These are phyloP conservation scores for Pythium myriotylum DNA, from an alignment of 352 stramenopile genomes.

Conservation along the genomic window DNA sequence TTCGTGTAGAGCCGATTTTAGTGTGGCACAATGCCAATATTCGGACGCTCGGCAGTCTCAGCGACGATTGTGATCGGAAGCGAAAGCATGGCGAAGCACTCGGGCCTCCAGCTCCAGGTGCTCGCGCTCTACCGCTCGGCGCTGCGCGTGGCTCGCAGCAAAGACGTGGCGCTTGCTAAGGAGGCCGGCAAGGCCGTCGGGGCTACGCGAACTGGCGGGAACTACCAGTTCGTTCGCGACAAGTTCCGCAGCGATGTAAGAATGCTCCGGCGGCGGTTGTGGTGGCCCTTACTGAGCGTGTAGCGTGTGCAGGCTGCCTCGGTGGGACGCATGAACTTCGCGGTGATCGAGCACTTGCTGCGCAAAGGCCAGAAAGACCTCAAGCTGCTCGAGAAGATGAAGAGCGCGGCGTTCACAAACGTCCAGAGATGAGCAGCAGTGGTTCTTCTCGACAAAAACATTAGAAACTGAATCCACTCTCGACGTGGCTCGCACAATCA, in stretches of 20 bases:
- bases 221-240: conserved; percentile 65
- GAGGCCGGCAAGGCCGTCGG: conserved; percentile 20
- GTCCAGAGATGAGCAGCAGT: conserved; percentile 27
- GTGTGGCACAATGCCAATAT: neutral
- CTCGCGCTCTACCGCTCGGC: conserved; percentile 70
- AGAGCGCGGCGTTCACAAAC: conserved; percentile 55
- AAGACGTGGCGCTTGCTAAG: conserved; percentile 39
- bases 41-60: conserved; percentile 11
- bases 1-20: neutral
- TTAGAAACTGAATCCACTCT: no score
- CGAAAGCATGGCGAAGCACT: conserved; percentile 40
- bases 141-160: conserved; percentile 55
- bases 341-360: conserved; percentile 83
- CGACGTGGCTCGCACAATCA: no score
- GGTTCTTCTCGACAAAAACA: no score
- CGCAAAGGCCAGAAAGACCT: conserved; percentile 84
- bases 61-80: conserved; percentile 21
- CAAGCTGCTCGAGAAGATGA: conserved; percentile 77
- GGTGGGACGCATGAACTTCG: conserved; percentile 75
- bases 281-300: neutral
- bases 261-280: neutral
- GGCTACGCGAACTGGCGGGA: conserved; percentile 17
- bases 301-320: conserved; percentile 39
- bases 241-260: conserved; percentile 77
- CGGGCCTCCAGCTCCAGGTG: conserved; percentile 80